Base-by-base conservation (phyloP, 1,284 basidiomycete species). In the Fomes fomentarius region DNA sequence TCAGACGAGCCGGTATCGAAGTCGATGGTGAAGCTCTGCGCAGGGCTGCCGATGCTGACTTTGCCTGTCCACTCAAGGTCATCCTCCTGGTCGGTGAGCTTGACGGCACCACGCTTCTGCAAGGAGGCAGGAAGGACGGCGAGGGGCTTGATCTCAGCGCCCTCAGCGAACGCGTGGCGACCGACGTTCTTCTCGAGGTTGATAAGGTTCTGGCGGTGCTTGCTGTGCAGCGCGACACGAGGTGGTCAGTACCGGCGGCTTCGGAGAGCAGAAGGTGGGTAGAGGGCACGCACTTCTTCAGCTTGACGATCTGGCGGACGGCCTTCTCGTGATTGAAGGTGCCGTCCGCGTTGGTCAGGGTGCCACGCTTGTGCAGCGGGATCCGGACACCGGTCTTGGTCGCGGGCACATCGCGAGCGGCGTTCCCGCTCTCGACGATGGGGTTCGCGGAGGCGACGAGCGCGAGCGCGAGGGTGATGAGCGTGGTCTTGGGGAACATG, bases 1-100 rank as follows among this genome's bases (percentile, higher is more conserved):
- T 61, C 59, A n/a, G 62, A 54, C 6, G 62, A 63, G 37, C 62
- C 62, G 3, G 61, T 60, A 52, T 54, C 64, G 60, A 66, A 46
- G 61, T 71, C 64, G 41, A 68, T 41, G 1, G 50, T 41, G 45
- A 62, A 62, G 30, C 37, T 55, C 49, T 61, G 56, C 24, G 62
- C 35, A 3, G 68, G 69, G 34, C 57, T 67, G 45, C 69, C 70
- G 45, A 70, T 65, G 19, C 56, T 57, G 53, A 70, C 66, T 15
- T 53, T 54, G 26, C 69, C 68, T 30, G 63, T 67, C 68, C 68
- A 71, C 34, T 66, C 50, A 17, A 52, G 38, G 37, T 58, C 57
- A 30, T 54, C 39, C 21, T 60, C 33, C 48, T 69, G 57, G 57
- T 62, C 63, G 7, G 58, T 64, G 12, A 60, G 49, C 17, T 54